Percentiles rank a stretch among this genome's conserved stretches.
These are phyloP conservation scores for Trichaptum fuscoviolaceum DNA, from an alignment of 768 basidiomycete genomes.

Conservation along the genomic window DNA sequence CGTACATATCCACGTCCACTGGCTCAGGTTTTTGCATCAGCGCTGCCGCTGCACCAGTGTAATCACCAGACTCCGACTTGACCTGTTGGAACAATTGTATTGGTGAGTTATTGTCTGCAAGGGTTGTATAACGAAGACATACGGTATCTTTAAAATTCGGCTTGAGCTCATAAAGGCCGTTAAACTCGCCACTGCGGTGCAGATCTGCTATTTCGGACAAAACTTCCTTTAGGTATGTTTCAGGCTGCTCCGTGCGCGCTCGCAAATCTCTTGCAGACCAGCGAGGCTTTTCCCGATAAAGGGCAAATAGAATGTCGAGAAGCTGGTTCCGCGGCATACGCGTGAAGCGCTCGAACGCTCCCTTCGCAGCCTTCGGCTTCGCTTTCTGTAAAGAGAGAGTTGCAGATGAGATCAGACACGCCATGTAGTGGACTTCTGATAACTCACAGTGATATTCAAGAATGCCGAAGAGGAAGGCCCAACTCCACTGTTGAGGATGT, in stretches of 20 bases:
- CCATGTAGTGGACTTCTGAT: background rate
- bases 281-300: conserved; percentile 73
- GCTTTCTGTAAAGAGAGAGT: conserved; percentile 41
- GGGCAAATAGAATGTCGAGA: conserved; percentile 71
- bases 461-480: conserved; percentile 53
- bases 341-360: conserved; percentile 82
- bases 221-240: conserved; percentile 81
- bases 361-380: conserved; percentile 63
- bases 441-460: conserved; percentile 61
- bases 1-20: conserved; percentile 45
- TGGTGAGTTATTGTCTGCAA: conserved; percentile 2
- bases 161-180: conserved; percentile 76
- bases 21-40: conserved; percentile 16
- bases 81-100: conserved; percentile 18
- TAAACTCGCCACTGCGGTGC: conserved; percentile 75
- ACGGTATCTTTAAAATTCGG: conserved; percentile 64
- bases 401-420: background rate
- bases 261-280: conserved; percentile 78
- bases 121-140: conserved; percentile 30
- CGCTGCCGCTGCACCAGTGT: conserved; percentile 19
- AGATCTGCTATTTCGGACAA: conserved; percentile 70
- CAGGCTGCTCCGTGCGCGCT: conserved; percentile 80
- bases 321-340: conserved; percentile 88
- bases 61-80: conserved; percentile 22
- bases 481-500: conserved; percentile 73